Percentiles rank a stretch among this genome's conserved stretches.
These are phyloP conservation scores for Teratosphaeria pseudoeucalypti DNA, from an alignment of 2,329 filamentous ascomycete genomes.

Conservation along the genomic window DNA sequence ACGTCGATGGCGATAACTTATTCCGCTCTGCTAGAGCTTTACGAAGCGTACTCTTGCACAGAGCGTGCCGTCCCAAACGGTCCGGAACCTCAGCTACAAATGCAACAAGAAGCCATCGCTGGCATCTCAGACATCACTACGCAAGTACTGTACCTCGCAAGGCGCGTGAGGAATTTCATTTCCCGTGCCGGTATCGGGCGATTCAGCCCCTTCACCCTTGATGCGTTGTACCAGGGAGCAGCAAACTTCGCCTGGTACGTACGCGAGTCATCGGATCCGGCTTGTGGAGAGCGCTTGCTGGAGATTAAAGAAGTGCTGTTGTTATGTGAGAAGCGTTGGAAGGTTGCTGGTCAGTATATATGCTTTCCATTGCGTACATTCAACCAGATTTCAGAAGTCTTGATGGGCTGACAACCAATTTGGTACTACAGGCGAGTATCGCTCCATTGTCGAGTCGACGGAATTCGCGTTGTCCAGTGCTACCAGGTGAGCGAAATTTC, in stretches of 20 bases:
- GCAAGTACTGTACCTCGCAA: conserved; percentile 10
- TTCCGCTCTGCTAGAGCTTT: conserved; percentile 9
- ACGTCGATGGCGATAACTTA: conserved; percentile 27
- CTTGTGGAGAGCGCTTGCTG: conserved; percentile 9
- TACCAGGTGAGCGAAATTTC: background rate
- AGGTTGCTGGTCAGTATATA: conserved; percentile 17
- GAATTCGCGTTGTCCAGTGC: conserved; percentile 11
- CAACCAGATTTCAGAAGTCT: too few relatives aligned
- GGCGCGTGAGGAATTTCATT: conserved; percentile 7
- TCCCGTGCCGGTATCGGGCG: conserved; percentile 6
- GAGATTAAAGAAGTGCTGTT: conserved; percentile 16
- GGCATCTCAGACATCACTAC: conserved; percentile 11
- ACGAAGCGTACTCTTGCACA: too few relatives aligned
- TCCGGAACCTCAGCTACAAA: conserved; percentile 15
- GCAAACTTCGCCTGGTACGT: conserved; percentile 26
- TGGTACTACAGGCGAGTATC: conserved; percentile 10
- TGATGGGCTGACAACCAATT: background rate
- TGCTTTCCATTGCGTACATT: background rate
- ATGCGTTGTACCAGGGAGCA: conserved; percentile 27
- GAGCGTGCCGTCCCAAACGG: too few relatives aligned
- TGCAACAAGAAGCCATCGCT: conserved; percentile 25
- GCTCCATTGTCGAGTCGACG: conserved; percentile 13
- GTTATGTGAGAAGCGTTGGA: conserved; percentile 14
- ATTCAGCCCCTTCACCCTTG: conserved; percentile 18
- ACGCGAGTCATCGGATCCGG: conserved; percentile 20